These are phyloP conservation scores for Entomortierella chlamydospora DNA, from an alignment of 192 early-diverging fungal species.

Conservation along the genomic window DNA sequence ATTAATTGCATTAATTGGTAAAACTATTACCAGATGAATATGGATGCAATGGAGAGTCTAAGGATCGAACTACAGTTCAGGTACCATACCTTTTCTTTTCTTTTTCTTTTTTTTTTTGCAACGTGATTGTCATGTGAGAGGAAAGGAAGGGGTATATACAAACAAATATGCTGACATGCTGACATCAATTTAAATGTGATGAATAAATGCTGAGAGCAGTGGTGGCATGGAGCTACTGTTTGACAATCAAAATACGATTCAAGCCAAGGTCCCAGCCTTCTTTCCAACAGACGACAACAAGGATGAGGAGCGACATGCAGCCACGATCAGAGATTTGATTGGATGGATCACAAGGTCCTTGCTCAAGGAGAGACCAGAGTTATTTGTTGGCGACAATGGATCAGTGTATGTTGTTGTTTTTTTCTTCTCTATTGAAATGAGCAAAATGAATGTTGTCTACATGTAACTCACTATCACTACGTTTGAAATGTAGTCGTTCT, in stretches of 20 bases:
- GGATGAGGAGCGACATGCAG: conserved; percentile 34
- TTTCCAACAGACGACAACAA: conserved; percentile 28
- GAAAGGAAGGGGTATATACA: no score
- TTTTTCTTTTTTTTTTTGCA: not conserved
- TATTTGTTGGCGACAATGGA: conserved; percentile 83
- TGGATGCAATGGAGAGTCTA: not conserved
- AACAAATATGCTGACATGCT: no score
- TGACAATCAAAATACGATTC: conserved; percentile 73
- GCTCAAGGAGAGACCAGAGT: conserved; percentile 82
- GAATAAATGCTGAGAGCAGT: no score
- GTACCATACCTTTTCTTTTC: not conserved
- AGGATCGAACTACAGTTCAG: conserved; percentile 52
- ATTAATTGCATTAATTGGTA: no score
- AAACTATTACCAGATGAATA: no score
- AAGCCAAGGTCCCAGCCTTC: conserved; percentile 59
- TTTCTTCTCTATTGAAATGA: no score
- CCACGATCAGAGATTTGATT: conserved; percentile 78
- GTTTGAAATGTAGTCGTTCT: no score
- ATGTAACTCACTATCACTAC: no score
- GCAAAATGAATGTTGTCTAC: not conserved
- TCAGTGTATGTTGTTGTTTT: conserved; percentile 72
- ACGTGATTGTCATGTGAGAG: no score
- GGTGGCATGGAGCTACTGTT: conserved; percentile 96
- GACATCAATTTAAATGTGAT: no score
- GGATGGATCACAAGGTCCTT: conserved; percentile 74